phyloP scores from a whole-genome alignment of 331 rosid genomes.

The Stylosanthes scabra region DNA sequence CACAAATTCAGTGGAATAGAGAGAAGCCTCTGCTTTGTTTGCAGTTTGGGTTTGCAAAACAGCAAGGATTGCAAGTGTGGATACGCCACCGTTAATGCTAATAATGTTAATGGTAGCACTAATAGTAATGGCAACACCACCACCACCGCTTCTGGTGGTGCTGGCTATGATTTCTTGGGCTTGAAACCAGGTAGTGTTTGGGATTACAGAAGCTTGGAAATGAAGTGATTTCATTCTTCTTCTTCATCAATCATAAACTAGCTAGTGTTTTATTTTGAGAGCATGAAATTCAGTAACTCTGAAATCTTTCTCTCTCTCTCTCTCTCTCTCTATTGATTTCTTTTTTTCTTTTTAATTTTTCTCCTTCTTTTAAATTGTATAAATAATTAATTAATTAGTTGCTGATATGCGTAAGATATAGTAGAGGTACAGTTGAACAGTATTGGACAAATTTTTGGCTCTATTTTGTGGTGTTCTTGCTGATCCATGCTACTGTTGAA shows the following conservation, averaged over 20 bases:
- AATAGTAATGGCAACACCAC: slow-evolving; percentile 36
- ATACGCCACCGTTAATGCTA: slow-evolving; percentile 27
- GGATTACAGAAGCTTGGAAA: slow-evolving; percentile 89
- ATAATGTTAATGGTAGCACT: not conserved
- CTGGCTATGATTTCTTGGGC: slow-evolving; percentile 89
- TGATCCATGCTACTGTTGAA: slow-evolving; percentile 1
- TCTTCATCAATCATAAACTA: not conserved
- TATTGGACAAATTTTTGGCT: slow-evolving; percentile 38
- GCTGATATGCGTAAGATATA: slow-evolving; percentile 47
- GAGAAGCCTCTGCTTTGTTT: slow-evolving; percentile 61
- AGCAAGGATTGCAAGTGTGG: slow-evolving; percentile 75
- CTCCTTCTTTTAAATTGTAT: slow-evolving; percentile 56
- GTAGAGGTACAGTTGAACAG: slow-evolving; percentile 59
- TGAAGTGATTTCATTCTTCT: slow-evolving; percentile 52
- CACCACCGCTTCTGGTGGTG: not conserved
- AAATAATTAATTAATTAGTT: slow-evolving; percentile 42
- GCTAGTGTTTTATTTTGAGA: slow-evolving; percentile 34
- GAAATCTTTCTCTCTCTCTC: slow-evolving; percentile 38
- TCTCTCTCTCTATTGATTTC: slow-evolving; percentile 25
- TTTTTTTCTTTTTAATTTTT: not conserved
- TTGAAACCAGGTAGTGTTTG: slow-evolving; percentile 65
- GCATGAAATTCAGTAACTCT: slow-evolving; percentile 42
- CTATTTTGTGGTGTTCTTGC: not conserved
- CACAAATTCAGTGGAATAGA: slow-evolving; percentile 46
- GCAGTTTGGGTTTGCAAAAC: slow-evolving; percentile 85